Percentiles rank a stretch among this genome's conserved stretches.
phyloP scores from a whole-genome alignment of 1,139 yeast genomes.

The Sugiyamaella pinicola region DNA sequence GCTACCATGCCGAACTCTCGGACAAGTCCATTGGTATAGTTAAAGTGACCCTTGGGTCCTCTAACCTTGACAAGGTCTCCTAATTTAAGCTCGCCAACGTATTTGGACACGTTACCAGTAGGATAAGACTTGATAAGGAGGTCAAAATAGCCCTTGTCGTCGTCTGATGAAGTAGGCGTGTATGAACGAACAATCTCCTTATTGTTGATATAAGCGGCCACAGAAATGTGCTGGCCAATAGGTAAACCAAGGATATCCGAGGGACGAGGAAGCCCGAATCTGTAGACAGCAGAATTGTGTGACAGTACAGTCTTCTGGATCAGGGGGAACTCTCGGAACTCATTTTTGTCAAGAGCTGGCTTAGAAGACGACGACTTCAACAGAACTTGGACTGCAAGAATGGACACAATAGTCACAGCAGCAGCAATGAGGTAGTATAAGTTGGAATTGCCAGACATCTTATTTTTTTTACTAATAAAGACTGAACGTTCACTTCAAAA shows the following conservation, averaged over 20 bases:
- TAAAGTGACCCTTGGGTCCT: slow-evolving; percentile 94
- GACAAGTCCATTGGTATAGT: slow-evolving; percentile 80
- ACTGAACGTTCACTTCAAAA: too few species aligned
- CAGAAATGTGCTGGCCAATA: slow-evolving; percentile 83
- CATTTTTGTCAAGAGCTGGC: slow-evolving; percentile 63
- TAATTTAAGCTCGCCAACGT: slow-evolving; percentile 65
- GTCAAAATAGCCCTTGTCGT: slow-evolving; percentile 80
- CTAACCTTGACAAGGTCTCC: slow-evolving; percentile 74
- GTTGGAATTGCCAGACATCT: slow-evolving; percentile 10
- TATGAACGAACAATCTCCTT: slow-evolving; percentile 88
- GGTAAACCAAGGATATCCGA: slow-evolving; percentile 85
- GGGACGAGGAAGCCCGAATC: slow-evolving; percentile 79
- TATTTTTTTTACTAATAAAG: neutral
- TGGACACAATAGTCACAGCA: slow-evolving; percentile 26
- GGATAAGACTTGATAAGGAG: slow-evolving; percentile 90
- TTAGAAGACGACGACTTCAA: slow-evolving; percentile 31
- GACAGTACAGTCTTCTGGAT: slow-evolving; percentile 75
- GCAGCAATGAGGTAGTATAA: slow-evolving; percentile 23
- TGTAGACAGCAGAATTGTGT: slow-evolving; percentile 81
- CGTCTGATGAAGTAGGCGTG: slow-evolving; percentile 90
- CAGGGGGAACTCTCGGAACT: slow-evolving; percentile 80
- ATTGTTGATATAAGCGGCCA: slow-evolving; percentile 67
- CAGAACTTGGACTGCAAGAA: slow-evolving; percentile 24
- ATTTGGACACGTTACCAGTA: slow-evolving; percentile 82
- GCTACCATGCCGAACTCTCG: slow-evolving; percentile 83